phyloP scores from a whole-genome alignment of 345 rosid species.

The Laguncularia racemosa region DNA sequence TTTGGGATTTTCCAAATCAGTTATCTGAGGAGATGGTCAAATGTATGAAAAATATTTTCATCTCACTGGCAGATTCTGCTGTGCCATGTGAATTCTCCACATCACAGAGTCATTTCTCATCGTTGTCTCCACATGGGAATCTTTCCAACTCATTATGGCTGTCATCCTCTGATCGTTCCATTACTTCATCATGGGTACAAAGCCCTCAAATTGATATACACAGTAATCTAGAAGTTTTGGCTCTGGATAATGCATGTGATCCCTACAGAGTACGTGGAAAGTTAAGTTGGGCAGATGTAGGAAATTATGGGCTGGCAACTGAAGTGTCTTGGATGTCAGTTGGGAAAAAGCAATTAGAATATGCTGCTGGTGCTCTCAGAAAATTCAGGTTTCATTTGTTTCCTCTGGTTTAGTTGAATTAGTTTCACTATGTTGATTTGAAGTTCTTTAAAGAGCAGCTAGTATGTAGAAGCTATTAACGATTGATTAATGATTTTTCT shows the following conservation, averaged over 20 bases:
- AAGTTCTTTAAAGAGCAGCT: too few species aligned
- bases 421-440: not conserved
- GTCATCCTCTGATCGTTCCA: conserved; percentile 68
- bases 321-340: conserved; percentile 99
- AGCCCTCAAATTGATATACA: conserved; percentile 64
- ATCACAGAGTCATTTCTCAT: conserved; percentile 51
- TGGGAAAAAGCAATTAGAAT: conserved; percentile 85
- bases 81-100: conserved; percentile 42
- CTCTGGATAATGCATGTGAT: conserved; percentile 55
- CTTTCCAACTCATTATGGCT: conserved; percentile 79
- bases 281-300: conserved; percentile 74
- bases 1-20: conserved; percentile 76
- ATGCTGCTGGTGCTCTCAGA: conserved; percentile 89
- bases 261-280: conserved; percentile 82
- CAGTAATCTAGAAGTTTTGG: conserved; percentile 38
- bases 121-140: conserved; percentile 74
- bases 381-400: conserved; percentile 55
- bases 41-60: conserved; percentile 90
- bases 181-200: conserved; percentile 65
- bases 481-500: too few species aligned
- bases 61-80: conserved; percentile 74
- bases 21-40: conserved; percentile 82
- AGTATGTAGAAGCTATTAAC: too few species aligned
- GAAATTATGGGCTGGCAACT: conserved; percentile 56
- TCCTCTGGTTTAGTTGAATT: not conserved